Evolutionary conservation across 345 rosid genomes (phyloP).

Genomic region (Populus alba): DNA sequence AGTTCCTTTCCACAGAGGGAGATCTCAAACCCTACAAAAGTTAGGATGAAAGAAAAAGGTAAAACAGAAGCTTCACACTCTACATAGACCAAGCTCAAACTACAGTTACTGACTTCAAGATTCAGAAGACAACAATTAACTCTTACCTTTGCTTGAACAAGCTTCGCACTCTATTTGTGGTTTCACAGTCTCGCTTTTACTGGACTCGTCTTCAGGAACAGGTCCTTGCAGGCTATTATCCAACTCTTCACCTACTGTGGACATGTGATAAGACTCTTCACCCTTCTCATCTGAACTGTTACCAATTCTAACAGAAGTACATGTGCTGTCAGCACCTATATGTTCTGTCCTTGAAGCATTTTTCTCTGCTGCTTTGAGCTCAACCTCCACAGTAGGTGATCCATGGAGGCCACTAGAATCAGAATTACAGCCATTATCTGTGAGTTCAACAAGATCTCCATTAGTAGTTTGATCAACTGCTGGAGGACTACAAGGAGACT

Average conservation of each 20-base stretch:
- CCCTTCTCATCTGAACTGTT: slow-evolving; percentile 28
- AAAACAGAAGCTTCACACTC: slow-evolving; percentile 14
- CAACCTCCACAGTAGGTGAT: slow-evolving; percentile 16
- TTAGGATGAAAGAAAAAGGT: slow-evolving; percentile 9
- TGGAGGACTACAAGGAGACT: slow-evolving; percentile 14
- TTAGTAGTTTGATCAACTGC: slow-evolving; percentile 35
- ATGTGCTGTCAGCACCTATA: slow-evolving; percentile 23
- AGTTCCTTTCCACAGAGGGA: slow-evolving; percentile 84
- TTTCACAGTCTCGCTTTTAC: slow-evolving; percentile 36
- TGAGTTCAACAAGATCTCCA: slow-evolving; percentile 21
- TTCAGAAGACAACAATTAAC: slow-evolving; percentile 3
- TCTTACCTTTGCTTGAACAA: slow-evolving; percentile 39
- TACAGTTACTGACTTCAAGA: slow-evolving; percentile 1
- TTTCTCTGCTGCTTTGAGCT: slow-evolving; percentile 15
- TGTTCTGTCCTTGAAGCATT: slow-evolving; percentile 8
- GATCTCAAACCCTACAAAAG: slow-evolving; percentile 66
- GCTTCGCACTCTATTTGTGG: slow-evolving; percentile 22
- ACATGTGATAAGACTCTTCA: slow-evolving; percentile 31
- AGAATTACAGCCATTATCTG: slow-evolving; percentile 13
- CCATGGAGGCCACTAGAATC: slow-evolving; percentile 15
- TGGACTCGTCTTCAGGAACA: slow-evolving; percentile 27
- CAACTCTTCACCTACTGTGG: slow-evolving; percentile 33
- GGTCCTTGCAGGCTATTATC: slow-evolving; percentile 17
- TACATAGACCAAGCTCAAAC: slow-evolving; percentile 13
- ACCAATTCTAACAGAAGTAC: slow-evolving; percentile 19